Percentiles rank a stretch among this genome's conserved stretches.
These are phyloP conservation scores for Scedosporium apiospermum DNA, from an alignment of 2,329 filamentous ascomycete species.

Conservation along the genomic window DNA sequence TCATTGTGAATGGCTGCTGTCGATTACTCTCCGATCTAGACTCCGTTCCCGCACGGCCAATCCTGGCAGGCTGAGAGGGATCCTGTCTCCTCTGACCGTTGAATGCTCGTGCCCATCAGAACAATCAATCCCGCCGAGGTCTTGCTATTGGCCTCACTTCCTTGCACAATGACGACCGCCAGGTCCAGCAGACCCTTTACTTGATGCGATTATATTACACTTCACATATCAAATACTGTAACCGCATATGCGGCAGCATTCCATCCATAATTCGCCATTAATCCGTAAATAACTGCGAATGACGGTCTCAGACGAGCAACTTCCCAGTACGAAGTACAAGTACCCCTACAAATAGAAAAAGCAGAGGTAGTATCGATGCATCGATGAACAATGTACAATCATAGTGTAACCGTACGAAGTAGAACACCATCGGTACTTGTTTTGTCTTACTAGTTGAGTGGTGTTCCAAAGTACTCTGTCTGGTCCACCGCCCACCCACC, in stretches of 20 bases:
- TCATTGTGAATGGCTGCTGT: no score
- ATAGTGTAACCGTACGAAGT: no score
- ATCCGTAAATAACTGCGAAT: background rate
- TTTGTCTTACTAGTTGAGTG: background rate
- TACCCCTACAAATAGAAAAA: background rate
- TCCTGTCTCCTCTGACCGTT: no score
- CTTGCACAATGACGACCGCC: no score
- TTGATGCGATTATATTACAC: background rate
- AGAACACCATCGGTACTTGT: background rate
- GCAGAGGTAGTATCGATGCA: background rate
- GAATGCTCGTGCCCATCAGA: no score
- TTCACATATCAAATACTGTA: background rate
- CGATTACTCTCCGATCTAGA: no score
- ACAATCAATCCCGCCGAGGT: no score
- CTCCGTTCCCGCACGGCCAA: no score
- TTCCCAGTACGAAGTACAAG: background rate
- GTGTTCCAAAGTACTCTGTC: background rate
- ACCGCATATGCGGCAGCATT: background rate
- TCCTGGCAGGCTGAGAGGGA: no score
- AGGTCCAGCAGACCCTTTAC: background rate
- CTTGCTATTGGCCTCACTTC: no score
- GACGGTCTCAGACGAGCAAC: background rate
- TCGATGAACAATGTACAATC: background rate
- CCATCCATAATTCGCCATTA: background rate
- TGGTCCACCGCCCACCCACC: background rate